Conservation (phyloP, 139 green algal genomes). For the Chlorella sorokiniana region DNA sequence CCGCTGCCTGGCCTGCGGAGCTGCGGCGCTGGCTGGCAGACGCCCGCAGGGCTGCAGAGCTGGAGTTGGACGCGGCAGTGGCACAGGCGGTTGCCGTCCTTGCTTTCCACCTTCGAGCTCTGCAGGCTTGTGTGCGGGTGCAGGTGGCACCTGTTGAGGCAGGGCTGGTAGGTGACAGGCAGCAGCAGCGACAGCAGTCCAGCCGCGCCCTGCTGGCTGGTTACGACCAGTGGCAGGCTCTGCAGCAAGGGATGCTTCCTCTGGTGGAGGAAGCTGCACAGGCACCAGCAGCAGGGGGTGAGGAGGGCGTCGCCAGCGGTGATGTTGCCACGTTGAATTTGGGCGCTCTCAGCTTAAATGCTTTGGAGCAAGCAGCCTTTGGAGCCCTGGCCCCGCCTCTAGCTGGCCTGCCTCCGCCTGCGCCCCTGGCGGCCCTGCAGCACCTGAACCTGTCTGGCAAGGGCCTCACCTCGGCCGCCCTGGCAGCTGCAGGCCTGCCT, state of each 20-base stretch:
- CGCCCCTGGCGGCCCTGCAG: background rate
- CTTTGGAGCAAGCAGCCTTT: too few relatives aligned
- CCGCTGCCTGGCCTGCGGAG: background rate
- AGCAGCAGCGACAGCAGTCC: background rate
- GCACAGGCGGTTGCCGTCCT: background rate
- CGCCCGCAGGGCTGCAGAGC: background rate
- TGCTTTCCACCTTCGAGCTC: background rate
- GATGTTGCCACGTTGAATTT: too few relatives aligned
- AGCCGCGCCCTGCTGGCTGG: background rate
- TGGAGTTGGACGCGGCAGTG: background rate
- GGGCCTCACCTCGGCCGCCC: background rate
- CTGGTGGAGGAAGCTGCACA: background rate
- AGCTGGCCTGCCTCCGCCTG: background rate
- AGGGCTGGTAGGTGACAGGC: background rate
- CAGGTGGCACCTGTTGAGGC: background rate
- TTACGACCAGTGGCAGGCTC: background rate
- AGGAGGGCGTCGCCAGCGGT: too few relatives aligned
- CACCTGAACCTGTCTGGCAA: conserved; percentile 16
- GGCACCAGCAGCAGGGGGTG: background rate
- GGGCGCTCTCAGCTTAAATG: too few relatives aligned
- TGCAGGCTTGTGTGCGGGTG: too few relatives aligned
- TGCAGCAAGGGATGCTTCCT: conserved; percentile 10
- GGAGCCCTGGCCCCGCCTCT: too few relatives aligned
- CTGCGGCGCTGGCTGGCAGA: conserved; percentile 10
- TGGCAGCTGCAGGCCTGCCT: background rate